A percentile compares a stretch with the other conserved stretches of the same genome.
Evolutionary conservation across 1,284 basidiomycete species (phyloP).

Genomic region (Cryptococcus maquisensis): DNA sequence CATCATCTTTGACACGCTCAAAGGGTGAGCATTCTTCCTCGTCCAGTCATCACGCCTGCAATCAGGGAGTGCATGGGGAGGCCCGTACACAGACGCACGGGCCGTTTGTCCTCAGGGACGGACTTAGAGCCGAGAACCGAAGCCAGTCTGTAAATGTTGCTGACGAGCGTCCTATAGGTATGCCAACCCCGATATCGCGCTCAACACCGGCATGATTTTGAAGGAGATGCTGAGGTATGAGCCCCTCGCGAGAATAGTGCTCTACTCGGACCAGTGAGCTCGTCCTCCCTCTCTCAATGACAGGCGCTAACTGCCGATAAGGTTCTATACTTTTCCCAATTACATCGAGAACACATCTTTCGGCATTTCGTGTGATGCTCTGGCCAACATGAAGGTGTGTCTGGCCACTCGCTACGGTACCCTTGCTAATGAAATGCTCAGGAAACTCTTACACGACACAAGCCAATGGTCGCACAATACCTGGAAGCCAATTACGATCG

Average conservation of each 20-base stretch:
- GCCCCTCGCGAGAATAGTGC: conserved; percentile 78
- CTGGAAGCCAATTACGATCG: conserved; percentile 94
- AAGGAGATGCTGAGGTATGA: conserved; percentile 97
- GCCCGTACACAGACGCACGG: neutral
- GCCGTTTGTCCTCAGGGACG: neutral
- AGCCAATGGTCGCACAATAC: conserved; percentile 93
- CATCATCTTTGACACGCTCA: conserved; percentile 80
- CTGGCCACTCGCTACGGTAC: neutral
- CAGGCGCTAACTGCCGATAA: conserved; percentile 37
- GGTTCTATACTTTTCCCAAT: conserved; percentile 94
- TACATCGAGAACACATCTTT: conserved; percentile 98
- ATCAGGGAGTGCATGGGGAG: neutral
- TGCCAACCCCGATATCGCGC: conserved; percentile 86
- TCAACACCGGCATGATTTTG: conserved; percentile 97
- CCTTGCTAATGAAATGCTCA: conserved; percentile 14
- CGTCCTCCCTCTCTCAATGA: neutral
- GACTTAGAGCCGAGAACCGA: too few species aligned
- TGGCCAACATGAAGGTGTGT: conserved; percentile 79
- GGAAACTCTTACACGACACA: conserved; percentile 92
- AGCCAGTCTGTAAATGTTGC: too few species aligned
- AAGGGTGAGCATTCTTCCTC: conserved; percentile 53
- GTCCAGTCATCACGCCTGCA: neutral
- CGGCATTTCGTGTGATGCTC: conserved; percentile 96
- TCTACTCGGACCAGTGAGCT: conserved; percentile 86
- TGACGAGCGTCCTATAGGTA: conserved; percentile 54